Conservation (phyloP, 495 filamentous ascomycete species). For the Podospora pseudocomata region DNA sequence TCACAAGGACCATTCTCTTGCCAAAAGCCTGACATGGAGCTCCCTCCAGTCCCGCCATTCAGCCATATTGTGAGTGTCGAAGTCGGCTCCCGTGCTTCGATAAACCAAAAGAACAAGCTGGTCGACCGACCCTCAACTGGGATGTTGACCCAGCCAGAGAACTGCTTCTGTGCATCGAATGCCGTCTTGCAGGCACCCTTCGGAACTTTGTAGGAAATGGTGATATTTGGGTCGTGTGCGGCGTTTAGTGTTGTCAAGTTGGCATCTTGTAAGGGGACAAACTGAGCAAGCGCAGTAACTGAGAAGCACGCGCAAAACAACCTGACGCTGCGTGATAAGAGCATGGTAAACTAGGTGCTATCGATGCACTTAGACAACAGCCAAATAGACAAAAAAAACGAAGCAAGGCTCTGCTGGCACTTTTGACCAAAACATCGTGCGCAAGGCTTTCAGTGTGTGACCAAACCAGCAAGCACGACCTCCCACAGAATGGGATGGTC, state of each 20-base stretch:
- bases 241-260: background rate
- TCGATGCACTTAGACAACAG: too few relatives aligned
- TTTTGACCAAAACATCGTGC: background rate
- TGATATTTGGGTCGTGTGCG: slow-evolving; percentile 49
- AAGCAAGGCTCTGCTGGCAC: background rate
- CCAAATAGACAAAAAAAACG: background rate
- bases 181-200: slow-evolving; percentile 52
- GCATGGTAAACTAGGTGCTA: background rate
- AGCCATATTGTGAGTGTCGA: slow-evolving; percentile 65
- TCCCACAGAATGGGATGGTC: background rate
- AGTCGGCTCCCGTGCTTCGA: slow-evolving; percentile 59
- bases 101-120: slow-evolving; percentile 76
- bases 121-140: slow-evolving; percentile 53
- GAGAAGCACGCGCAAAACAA: background rate
- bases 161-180: slow-evolving; percentile 55
- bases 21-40: slow-evolving; percentile 67
- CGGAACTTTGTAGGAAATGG: slow-evolving; percentile 56
- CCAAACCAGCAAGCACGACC: background rate
- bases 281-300: background rate
- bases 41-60: slow-evolving; percentile 63
- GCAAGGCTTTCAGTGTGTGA: background rate
- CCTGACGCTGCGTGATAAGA: background rate
- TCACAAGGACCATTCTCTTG: slow-evolving; percentile 51
- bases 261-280: background rate
- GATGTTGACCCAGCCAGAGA: slow-evolving; percentile 49